Base-by-base conservation (phyloP, 2,329 filamentous ascomycete species). In the Sarocladium brachiariae region DNA sequence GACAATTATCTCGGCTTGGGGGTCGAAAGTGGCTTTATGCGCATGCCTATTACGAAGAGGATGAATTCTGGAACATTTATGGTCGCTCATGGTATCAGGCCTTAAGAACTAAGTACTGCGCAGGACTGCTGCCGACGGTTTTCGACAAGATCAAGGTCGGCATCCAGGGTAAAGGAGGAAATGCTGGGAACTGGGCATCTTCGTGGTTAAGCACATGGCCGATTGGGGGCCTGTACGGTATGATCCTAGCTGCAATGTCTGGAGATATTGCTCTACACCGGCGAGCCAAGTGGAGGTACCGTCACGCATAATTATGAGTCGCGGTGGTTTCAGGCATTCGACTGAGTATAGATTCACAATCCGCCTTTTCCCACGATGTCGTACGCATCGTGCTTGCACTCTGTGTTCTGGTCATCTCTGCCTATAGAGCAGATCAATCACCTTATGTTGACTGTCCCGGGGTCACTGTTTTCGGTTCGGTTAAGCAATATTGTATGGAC, bases 21-120 rank as follows among this genome's bases (percentile, higher is more conserved):
- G 88, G 87, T 0, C 80, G 84, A 69, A 92, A 92, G 66, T 91
- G 87, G 84, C 68, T 92, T 2, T 92, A 92, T 62, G 87, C 87
- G 1, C 84, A 89, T 58, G 83, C 85, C 0, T 91, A 88, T 65
- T 91, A 91, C 61, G 75, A 75, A 1, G 77, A 86, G 55, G 67
- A 74, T 0, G 78, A 84, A 57, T 87, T 86, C 63, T 85, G 81
- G 81, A 57, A 65, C 9, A 67, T 80, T 16, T 86, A 86, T 57
- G 73, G 81, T 55, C 65, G 69, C 18, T 56, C 63, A 8, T 77
- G 72, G 72, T 87, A 87, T 58, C 74, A 84, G 33, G 65, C 57
- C 0, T 66, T 87, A 53, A 68, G 84, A n/a, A 50, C 57, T 14
- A 83, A 80, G 57, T 87, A 84, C 61, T 61, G 69, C 8, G 83